Evolutionary conservation across 164 flowering plant genomes (phyloP).

Genomic region (Magnolia officinalis): DNA sequence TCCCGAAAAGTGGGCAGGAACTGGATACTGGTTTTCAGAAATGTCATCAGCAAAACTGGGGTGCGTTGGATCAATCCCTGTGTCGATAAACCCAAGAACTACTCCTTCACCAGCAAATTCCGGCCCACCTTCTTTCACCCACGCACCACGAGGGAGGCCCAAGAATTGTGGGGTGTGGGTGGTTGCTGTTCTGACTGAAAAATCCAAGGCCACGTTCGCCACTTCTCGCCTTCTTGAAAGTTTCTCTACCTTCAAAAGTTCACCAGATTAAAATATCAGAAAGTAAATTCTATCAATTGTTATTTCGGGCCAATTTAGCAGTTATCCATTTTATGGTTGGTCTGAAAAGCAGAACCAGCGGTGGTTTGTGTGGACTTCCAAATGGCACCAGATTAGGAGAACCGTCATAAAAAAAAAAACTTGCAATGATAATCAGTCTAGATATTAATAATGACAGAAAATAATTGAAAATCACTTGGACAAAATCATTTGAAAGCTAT

Average conservation of each 20-base stretch:
- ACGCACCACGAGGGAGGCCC: conserved; percentile 89
- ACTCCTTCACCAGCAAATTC: conserved; percentile 86
- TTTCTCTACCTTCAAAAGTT: conserved; percentile 60
- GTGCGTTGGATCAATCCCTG: conserved; percentile 97
- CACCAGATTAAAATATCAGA: neutral
- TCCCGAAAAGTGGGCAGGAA: conserved; percentile 78
- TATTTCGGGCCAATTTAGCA: neutral
- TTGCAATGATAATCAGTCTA: too few relatives aligned
- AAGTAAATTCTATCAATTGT: neutral
- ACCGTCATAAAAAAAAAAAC: too few relatives aligned
- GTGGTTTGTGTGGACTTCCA: neutral
- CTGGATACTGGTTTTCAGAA: conserved; percentile 45
- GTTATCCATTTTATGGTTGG: neutral
- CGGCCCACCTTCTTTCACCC: conserved; percentile 85
- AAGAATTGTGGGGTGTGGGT: conserved; percentile 92
- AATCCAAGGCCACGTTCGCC: conserved; percentile 86
- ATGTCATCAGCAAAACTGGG: conserved; percentile 75
- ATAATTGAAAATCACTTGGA: too few relatives aligned
- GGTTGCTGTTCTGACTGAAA: conserved; percentile 86
- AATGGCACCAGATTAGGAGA: neutral
- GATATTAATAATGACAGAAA: too few relatives aligned
- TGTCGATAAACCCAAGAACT: conserved; percentile 88
- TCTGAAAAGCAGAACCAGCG: neutral
- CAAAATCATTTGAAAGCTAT: too few relatives aligned
- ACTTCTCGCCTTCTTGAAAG: conserved; percentile 79